Conservation (phyloP, 2,329 filamentous ascomycete genomes). For the Passalora sequoiae region DNA sequence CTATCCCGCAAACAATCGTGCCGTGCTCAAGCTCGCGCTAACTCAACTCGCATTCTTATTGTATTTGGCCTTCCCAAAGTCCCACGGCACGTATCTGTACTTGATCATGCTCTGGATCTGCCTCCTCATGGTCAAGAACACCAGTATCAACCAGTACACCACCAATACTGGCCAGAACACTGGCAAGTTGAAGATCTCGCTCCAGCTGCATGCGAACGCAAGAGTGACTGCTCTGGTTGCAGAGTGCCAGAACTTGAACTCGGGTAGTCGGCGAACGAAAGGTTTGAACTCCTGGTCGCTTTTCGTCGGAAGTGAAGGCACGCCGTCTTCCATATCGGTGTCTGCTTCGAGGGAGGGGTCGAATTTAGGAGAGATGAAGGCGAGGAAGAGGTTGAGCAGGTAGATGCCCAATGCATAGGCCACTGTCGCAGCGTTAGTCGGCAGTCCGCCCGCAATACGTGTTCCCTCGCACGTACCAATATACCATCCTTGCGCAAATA, state of each 20-base stretch:
- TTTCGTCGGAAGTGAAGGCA: conserved; percentile 73
- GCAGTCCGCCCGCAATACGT: background rate
- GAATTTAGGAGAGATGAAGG: conserved; percentile 97
- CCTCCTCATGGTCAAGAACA: conserved; percentile 94
- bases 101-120: conserved; percentile 99
- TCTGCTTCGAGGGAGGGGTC: conserved; percentile 94
- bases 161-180: conserved; percentile 99
- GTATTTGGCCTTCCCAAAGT: conserved; percentile 38
- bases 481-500: conserved; percentile 95
- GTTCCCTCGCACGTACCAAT: conserved; percentile 60
- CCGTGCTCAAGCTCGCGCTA: no score
- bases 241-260: conserved; percentile 99
- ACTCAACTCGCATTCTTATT: conserved; percentile 20
- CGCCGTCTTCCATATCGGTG: conserved; percentile 91
- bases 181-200: conserved; percentile 88
- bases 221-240: conserved; percentile 82
- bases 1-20: background rate
- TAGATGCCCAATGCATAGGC: conserved; percentile 98
- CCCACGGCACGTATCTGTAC: conserved; percentile 60
- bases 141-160: conserved; percentile 97
- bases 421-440: conserved; percentile 50
- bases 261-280: conserved; percentile 89
- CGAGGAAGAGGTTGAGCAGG: conserved; percentile 97
- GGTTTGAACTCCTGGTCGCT: conserved; percentile 96
- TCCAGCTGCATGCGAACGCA: conserved; percentile 84